Evolutionary conservation across 2,329 filamentous ascomycete species (phyloP).

Genomic region (Aspergillus brasiliensis): DNA sequence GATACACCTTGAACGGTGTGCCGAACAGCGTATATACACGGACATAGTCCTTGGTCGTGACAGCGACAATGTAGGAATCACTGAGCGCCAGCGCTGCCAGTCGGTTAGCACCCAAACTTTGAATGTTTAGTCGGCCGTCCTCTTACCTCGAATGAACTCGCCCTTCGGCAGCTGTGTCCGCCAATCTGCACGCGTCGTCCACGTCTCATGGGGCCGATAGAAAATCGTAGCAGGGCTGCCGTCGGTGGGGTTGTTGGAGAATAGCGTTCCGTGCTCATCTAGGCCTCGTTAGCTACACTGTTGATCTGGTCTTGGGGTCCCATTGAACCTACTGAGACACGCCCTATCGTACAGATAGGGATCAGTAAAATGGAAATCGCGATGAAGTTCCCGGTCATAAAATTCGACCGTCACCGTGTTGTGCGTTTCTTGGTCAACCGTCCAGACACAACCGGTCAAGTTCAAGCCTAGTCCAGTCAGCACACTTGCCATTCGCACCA

Average conservation of each 20-base stretch:
- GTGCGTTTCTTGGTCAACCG: constrained; percentile 89
- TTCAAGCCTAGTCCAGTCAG: constrained; percentile 63
- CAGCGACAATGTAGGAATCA: constrained; percentile 86
- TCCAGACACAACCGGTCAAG: constrained; percentile 93
- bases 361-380: constrained; percentile 97
- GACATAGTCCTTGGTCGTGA: constrained; percentile 84
- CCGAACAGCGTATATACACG: constrained; percentile 92
- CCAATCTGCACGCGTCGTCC: constrained; percentile 91
- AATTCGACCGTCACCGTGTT: constrained; percentile 97
- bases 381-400: constrained; percentile 88
- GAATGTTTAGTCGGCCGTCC: background rate
- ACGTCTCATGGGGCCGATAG: constrained; percentile 95
- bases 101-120: background rate
- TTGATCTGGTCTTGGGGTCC: background rate
- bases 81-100: constrained; percentile 77
- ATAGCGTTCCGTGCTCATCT: constrained; percentile 79
- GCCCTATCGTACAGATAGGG: constrained; percentile 96
- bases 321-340: constrained; percentile 65
- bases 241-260: constrained; percentile 73
- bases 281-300: constrained; percentile 23
- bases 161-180: constrained; percentile 81
- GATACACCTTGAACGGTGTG: constrained; percentile 82
- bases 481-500: background rate
- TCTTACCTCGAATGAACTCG: constrained; percentile 69
- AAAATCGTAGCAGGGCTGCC: constrained; percentile 79